Conservation (phyloP, 257 asterid genomes). For the Solanum ossicruentum region DNA sequence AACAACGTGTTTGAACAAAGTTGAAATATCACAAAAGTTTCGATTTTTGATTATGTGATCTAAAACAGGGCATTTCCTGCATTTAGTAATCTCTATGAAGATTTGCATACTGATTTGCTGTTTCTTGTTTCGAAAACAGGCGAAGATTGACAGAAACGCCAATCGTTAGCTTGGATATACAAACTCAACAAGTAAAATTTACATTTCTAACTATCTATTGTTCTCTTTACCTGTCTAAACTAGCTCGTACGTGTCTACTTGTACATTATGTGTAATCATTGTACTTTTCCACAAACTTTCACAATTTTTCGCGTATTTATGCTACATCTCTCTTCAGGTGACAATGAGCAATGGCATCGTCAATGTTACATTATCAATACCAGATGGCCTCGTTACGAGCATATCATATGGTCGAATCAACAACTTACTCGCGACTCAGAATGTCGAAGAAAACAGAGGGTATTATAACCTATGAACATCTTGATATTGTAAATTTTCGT, state of each 20-base stretch:
- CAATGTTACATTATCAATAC: conserved; percentile 44
- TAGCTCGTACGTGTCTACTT: too few species aligned
- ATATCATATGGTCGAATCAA: conserved; percentile 48
- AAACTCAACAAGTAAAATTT: background rate
- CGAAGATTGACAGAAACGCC: background rate
- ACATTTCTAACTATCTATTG: background rate
- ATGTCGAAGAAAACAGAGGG: conserved; percentile 48
- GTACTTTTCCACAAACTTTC: background rate
- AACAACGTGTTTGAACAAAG: background rate
- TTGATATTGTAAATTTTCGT: background rate
- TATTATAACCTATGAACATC: background rate
- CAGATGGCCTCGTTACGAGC: conserved; percentile 40
- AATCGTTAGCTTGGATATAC: background rate
- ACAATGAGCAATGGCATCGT: conserved; percentile 56
- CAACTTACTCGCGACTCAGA: conserved; percentile 33
- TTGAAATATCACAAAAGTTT: background rate
- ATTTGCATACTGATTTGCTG: background rate
- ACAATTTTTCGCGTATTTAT: background rate
- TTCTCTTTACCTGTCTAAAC: background rate
- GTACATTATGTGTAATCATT: background rate
- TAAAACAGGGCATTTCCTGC: background rate
- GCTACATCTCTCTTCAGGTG: conserved; percentile 15
- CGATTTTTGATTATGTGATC: background rate
- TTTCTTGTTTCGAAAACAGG: background rate
- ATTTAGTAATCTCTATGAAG: background rate